Percentiles rank a stretch among this genome's conserved stretches.
These are phyloP conservation scores for Neopestalotiopsis sp. DNA, from an alignment of 2,329 filamentous ascomycete species.

Conservation along the genomic window DNA sequence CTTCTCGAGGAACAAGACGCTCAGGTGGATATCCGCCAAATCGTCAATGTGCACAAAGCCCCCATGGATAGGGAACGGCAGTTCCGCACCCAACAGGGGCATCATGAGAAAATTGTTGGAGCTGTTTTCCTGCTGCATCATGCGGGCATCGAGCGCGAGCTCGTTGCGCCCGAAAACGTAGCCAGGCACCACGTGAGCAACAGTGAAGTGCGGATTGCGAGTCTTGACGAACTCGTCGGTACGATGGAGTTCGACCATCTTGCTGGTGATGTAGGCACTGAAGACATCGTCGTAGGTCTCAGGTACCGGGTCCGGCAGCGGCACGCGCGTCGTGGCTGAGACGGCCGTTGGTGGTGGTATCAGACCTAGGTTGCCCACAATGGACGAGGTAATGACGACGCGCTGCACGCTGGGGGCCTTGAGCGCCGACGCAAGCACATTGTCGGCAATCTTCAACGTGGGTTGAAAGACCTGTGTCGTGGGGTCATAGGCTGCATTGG, in stretches of 20 bases:
- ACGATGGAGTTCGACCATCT: constrained; percentile 27
- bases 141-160: constrained; percentile 26
- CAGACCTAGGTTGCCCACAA: constrained; percentile 26
- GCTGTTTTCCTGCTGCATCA: constrained; percentile 32
- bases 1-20: not conserved
- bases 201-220: constrained; percentile 28
- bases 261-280: constrained; percentile 27
- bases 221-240: constrained; percentile 28
- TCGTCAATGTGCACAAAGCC: constrained; percentile 15
- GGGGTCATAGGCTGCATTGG: not conserved
- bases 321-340: constrained; percentile 25
- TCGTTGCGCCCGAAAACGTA: constrained; percentile 35
- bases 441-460: not conserved
- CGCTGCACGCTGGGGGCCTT: constrained; percentile 26
- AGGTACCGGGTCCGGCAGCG: constrained; percentile 25
- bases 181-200: constrained; percentile 32
- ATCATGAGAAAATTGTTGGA: constrained; percentile 32
- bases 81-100: constrained; percentile 26
- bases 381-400: constrained; percentile 33
- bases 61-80: constrained; percentile 22
- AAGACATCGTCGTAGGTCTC: constrained; percentile 22
- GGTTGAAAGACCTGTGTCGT: not conserved
- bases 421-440: constrained; percentile 27
- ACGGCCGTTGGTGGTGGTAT: constrained; percentile 19
- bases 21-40: not conserved